Evolutionary conservation across 1,139 yeast species (phyloP).

Genomic region (Yamadazyma dendronema): DNA sequence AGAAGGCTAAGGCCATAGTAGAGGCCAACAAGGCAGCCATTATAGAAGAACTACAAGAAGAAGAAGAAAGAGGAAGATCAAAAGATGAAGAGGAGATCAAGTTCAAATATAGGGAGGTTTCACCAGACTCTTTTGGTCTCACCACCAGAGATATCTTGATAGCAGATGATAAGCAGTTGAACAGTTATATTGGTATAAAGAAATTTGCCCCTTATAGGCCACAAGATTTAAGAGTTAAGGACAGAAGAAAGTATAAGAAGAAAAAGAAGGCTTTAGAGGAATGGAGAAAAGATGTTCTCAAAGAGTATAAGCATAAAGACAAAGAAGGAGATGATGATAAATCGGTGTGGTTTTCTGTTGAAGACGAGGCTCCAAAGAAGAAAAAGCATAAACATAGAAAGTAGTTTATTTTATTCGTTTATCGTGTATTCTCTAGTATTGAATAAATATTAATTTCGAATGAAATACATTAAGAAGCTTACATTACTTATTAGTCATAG

Average conservation of each 20-base stretch:
- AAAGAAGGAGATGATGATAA: slow-evolving; percentile 31
- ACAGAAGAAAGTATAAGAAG: slow-evolving; percentile 84
- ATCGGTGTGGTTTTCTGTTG: slow-evolving; percentile 39
- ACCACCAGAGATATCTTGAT: slow-evolving; percentile 81
- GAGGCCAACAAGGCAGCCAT: slow-evolving; percentile 40
- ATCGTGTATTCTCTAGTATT: no score
- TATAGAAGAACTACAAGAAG: slow-evolving; percentile 66
- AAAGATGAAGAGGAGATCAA: slow-evolving; percentile 41
- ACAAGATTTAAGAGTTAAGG: slow-evolving; percentile 68
- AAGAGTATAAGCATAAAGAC: slow-evolving; percentile 49
- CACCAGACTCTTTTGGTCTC: slow-evolving; percentile 91
- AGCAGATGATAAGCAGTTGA: slow-evolving; percentile 86
- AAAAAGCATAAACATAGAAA: slow-evolving; percentile 8
- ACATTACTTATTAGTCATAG: slow-evolving; percentile 14
- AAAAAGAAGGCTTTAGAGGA: slow-evolving; percentile 70
- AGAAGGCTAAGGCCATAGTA: slow-evolving; percentile 72
- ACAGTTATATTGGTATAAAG: slow-evolving; percentile 81
- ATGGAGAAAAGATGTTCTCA: slow-evolving; percentile 86
- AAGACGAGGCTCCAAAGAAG: slow-evolving; percentile 5
- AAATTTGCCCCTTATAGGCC: slow-evolving; percentile 92
- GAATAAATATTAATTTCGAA: no score
- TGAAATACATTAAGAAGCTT: neutral
- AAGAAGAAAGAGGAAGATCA: slow-evolving; percentile 59
- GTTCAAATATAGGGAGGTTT: slow-evolving; percentile 89
- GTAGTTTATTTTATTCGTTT: neutral